These are phyloP conservation scores for Phialophora expanda DNA, from an alignment of 2,329 filamentous ascomycete genomes.

Conservation along the genomic window DNA sequence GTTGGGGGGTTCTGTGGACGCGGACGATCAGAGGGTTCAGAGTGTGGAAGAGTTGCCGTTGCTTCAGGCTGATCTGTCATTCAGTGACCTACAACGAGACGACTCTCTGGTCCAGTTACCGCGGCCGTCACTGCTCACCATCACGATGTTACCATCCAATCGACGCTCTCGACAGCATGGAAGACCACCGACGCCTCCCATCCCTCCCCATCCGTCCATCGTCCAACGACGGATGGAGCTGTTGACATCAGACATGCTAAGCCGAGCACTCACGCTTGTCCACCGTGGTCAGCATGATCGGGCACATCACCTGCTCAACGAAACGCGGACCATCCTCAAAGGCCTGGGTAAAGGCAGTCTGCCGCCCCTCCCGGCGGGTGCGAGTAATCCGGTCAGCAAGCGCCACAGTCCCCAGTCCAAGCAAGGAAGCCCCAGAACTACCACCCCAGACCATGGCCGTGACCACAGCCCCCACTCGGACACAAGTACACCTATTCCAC, in stretches of 20 bases:
- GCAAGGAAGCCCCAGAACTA: slow-evolving; percentile 43
- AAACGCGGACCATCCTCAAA: slow-evolving; percentile 94
- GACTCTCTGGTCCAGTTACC: slow-evolving; percentile 84
- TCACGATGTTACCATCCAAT: slow-evolving; percentile 82
- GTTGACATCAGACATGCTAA: slow-evolving; percentile 96
- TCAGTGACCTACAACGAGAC: slow-evolving; percentile 90
- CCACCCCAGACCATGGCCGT: slow-evolving; percentile 46
- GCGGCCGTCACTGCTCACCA: slow-evolving; percentile 86
- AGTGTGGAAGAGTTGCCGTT: slow-evolving; percentile 94
- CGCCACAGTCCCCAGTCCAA: slow-evolving; percentile 48
- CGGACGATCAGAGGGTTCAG: slow-evolving; percentile 78
- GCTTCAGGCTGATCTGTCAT: slow-evolving; percentile 91
- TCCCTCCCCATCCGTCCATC: slow-evolving; percentile 91
- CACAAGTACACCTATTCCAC: slow-evolving; percentile 51
- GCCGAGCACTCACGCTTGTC: slow-evolving; percentile 85
- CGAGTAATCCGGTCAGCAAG: slow-evolving; percentile 50
- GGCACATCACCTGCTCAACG: slow-evolving; percentile 86
- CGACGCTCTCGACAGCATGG: slow-evolving; percentile 65
- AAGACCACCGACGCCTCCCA: slow-evolving; percentile 70
- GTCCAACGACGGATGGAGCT: slow-evolving; percentile 98
- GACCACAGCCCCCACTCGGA: slow-evolving; percentile 46
- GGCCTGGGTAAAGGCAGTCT: slow-evolving; percentile 93
- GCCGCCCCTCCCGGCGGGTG: slow-evolving; percentile 78
- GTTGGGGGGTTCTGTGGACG: slow-evolving; percentile 82
- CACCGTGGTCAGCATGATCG: slow-evolving; percentile 91